A percentile compares a stretch with the other conserved stretches of the same genome.
Evolutionary conservation across 2,329 filamentous ascomycete species (phyloP).

Genomic region (Ramichloridium luteum): DNA sequence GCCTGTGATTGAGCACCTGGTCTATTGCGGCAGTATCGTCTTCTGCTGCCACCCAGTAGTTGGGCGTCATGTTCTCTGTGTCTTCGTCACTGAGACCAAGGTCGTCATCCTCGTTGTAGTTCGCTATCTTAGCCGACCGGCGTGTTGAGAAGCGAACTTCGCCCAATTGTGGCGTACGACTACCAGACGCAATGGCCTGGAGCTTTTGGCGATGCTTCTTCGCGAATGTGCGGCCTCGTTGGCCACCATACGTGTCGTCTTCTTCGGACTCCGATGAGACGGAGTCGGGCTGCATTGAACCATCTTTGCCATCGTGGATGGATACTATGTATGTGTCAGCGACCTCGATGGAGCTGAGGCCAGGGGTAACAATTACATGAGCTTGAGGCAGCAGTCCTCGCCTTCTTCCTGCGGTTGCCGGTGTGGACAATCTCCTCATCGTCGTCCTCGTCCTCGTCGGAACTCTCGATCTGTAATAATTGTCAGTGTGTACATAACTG

Average conservation of each 20-base stretch:
- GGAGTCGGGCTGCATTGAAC: constrained; percentile 31
- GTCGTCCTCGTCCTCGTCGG: constrained; percentile 49
- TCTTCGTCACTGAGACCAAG: constrained; percentile 47
- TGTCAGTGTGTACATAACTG: no score
- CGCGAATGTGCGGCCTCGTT: constrained; percentile 51
- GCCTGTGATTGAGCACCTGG: constrained; percentile 73
- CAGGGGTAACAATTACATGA: constrained; percentile 42
- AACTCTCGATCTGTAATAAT: constrained; percentile 48
- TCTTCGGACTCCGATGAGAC: constrained; percentile 47
- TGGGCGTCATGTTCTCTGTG: constrained; percentile 51
- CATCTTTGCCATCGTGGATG: constrained; percentile 13
- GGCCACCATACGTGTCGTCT: constrained; percentile 62
- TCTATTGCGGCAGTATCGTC: constrained; percentile 81
- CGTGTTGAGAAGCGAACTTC: constrained; percentile 89
- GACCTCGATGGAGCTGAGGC: constrained; percentile 10
- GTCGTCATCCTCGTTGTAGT: constrained; percentile 56
- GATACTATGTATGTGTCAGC: constrained; percentile 25
- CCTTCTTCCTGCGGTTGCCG: constrained; percentile 49
- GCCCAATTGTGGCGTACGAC: constrained; percentile 50
- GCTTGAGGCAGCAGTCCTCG: constrained; percentile 52
- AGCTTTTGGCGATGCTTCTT: constrained; percentile 66
- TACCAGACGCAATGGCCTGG: constrained; percentile 45
- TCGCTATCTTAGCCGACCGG: constrained; percentile 62
- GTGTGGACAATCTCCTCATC: constrained; percentile 65
- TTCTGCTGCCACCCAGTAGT: constrained; percentile 61